Base-by-base conservation (phyloP, 306 rosid species). In the Abrus precatorius region DNA sequence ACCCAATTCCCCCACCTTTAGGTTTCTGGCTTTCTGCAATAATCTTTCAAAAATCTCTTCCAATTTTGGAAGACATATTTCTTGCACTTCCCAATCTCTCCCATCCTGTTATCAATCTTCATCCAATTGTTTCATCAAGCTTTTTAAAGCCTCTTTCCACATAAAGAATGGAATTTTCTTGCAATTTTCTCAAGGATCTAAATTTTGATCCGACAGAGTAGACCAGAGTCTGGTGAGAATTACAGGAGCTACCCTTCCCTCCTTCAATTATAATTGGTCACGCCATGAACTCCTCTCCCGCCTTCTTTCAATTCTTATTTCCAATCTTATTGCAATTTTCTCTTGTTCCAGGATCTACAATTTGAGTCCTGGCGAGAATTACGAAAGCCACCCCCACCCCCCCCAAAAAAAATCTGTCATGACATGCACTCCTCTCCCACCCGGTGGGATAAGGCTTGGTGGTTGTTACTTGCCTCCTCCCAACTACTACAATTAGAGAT, bases 281-380 rank as follows among this genome's bases (percentile, higher is more conserved):
- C 20, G 0, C 20, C 20, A 20, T 20, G 20, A 20, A 20, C 20
- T 20, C 20, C 20, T 20, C 20, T 20, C 20, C 20, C 0, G 20
- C 20, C 20, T 20, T 20, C 20, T 20, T 20, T 20, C 20, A 20
- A 20, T 20, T 20, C 20, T 20, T 20, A 20, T 20, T 20, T 20
- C 20, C 20, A 20, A 20, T 13, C 50, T 63, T 49, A 20, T 50
- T 76, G n/a, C 2, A 0, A 64, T 76, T 56, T 30, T 64, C 63
- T 36, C 32, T 50, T 63, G 53, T 6, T 50, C 72, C 30, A 64
- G 74, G 41, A 40, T 63, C 73, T 29, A 14, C 14, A 34, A 34
- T 48, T 60, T 27, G 28, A 47, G 10, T 27, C 11, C 44, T 48
- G 53, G 41, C 34, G 48, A 61, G 40, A 44, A 76, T 76, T 49